These are phyloP conservation scores for Amphicarpaea edgeworthii DNA, from an alignment of 306 rosid genomes.

Conservation along the genomic window DNA sequence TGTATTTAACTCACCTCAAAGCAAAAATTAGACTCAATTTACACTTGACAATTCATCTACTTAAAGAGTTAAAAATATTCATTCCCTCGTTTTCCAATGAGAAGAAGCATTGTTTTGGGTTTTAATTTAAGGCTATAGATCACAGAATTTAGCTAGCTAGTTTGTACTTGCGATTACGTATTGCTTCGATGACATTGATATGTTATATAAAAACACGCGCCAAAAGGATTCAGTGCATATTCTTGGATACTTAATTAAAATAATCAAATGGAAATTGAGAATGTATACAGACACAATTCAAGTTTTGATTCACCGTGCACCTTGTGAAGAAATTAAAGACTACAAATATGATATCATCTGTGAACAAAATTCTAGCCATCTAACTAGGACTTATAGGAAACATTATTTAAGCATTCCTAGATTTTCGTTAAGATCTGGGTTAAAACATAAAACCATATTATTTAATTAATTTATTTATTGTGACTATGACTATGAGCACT, in stretches of 20 bases:
- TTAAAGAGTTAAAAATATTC: background rate
- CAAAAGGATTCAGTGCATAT: slow-evolving; percentile 5
- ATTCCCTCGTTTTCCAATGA: background rate
- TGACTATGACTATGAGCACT: background rate
- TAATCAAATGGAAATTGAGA: background rate
- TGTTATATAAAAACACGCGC: slow-evolving; percentile 13
- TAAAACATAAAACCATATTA: slow-evolving; percentile 20
- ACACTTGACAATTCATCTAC: background rate
- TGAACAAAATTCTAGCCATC: background rate
- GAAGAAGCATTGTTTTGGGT: background rate
- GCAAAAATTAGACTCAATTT: background rate
- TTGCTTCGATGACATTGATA: background rate
- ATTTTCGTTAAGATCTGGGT: no score
- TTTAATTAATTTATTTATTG: background rate
- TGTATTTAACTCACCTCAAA: background rate
- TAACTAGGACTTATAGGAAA: background rate
- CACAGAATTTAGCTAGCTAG: slow-evolving; percentile 7
- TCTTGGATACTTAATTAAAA: background rate
- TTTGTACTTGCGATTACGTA: slow-evolving; percentile 7
- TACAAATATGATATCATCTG: background rate
- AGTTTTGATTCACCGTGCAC: slow-evolving; percentile 7
- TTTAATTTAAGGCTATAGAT: background rate
- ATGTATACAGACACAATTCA: background rate
- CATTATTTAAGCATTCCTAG: background rate
- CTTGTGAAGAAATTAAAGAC: background rate